Base-by-base conservation (phyloP, 2,329 filamentous ascomycete species). In the Xylaria multiplex region DNA sequence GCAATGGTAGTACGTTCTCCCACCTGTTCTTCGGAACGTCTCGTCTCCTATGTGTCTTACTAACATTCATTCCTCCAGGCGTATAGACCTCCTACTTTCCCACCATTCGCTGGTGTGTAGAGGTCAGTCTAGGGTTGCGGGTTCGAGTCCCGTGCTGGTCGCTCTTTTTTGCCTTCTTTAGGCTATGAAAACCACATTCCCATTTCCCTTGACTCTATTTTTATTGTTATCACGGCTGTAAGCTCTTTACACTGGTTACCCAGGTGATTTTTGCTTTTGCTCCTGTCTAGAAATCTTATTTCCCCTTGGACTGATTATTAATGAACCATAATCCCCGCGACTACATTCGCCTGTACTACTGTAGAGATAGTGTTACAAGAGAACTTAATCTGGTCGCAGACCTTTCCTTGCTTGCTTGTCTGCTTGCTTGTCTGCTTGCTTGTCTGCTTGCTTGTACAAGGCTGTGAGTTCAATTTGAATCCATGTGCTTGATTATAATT, bases 81-180 rank as follows among this genome's bases (percentile, higher is more conserved):
- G 72, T 72, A 72, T 75, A 72, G 72, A 71, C 73, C 76, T 77
- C 76, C 76, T 77, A 77, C 67, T 63, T 11, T n/a, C 40, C 6
- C 5, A 35, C 14, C 24, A 37, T 6, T 6, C 2, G 54, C 40
- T 32, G 54, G 42, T 52, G 42, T 65, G 57, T 62, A 49, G 66
- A 67, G 68, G 71, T 63, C 53, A 77, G 72, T 72, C 74, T 74
- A 72, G 74, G 76, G 75, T 76, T 77, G 75, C 73, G 75, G 75
- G 76, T 77, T 77, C 75, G 76, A 77, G 75, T 77, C 75, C 75
- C 75, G 73, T 74, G 74, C 67, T 72, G 74, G 71, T 70, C 69
- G 71, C 60, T 62, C 40, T 40, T 40, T 40, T 43, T 40, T 49
- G 2, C 13, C 11, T 62, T 27, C 27, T 27, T 27, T 27, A 27